phyloP scores from a whole-genome alignment of 345 rosid species.

The Syzygium grande region DNA sequence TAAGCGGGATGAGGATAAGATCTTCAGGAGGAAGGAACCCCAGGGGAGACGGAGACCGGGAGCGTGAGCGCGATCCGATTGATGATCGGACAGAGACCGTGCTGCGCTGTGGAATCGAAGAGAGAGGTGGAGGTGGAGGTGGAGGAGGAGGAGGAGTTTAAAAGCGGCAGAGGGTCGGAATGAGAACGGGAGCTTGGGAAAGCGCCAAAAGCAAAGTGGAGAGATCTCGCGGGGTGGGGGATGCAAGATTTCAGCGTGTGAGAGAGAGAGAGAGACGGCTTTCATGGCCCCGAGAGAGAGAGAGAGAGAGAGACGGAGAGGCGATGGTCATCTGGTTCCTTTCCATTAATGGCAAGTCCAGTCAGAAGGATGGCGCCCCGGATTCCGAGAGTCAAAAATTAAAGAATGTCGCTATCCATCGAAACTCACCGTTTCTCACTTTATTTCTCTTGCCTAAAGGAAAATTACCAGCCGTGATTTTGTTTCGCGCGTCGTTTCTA shows the following conservation, averaged over 20 bases:
- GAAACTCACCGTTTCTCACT: not conserved
- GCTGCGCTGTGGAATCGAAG: not conserved
- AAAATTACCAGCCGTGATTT: not conserved
- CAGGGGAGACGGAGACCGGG: not conserved
- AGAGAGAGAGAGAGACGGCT: not conserved
- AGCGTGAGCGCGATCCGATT: not conserved
- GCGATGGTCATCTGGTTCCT: not conserved
- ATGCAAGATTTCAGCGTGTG: not conserved
- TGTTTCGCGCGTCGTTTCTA: not conserved
- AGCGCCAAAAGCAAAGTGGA: slow-evolving; percentile 33
- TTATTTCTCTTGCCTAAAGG: not conserved
- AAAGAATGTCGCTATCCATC: not conserved
- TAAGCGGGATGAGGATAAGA: slow-evolving; percentile 71
- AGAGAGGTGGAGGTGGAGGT: not conserved
- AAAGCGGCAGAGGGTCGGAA: not conserved
- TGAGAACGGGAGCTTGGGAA: not conserved
- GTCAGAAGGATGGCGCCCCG: not conserved
- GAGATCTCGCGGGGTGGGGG: slow-evolving; percentile 15
- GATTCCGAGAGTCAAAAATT: not conserved
- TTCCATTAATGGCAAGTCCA: not conserved
- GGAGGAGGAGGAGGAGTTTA: not conserved
- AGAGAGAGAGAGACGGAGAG: not conserved
- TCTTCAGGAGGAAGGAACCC: slow-evolving; percentile 61
- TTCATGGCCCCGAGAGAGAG: no score
- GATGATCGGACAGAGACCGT: not conserved